phyloP scores from a whole-genome alignment of 768 basidiomycete genomes.

The Auricularia auricula-judae region DNA sequence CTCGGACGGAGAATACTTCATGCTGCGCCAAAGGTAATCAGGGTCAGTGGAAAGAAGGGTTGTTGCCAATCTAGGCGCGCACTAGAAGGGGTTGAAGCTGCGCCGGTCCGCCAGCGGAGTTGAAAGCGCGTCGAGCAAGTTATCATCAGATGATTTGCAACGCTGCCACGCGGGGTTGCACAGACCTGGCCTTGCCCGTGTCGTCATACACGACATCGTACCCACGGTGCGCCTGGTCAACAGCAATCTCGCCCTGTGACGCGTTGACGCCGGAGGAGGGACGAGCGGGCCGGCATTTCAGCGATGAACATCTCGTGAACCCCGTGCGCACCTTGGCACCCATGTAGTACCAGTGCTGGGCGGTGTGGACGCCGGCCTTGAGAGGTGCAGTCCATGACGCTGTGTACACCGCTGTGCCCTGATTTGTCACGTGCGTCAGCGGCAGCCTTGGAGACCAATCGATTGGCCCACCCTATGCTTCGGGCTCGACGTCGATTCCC shows the following conservation, averaged over 20 bases:
- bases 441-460: no score
- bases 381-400: constrained; percentile 92
- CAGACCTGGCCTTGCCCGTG: constrained; percentile 44
- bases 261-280: background rate
- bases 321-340: constrained; percentile 57
- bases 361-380: constrained; percentile 80
- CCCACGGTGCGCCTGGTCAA: constrained; percentile 90
- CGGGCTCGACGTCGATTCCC: constrained; percentile 69
- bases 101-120: constrained; percentile 1
- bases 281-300: constrained; percentile 6
- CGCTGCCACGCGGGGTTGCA: background rate
- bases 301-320: background rate
- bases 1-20: constrained; percentile 91
- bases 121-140: background rate
- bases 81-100: constrained; percentile 82
- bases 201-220: constrained; percentile 85
- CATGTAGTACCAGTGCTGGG: constrained; percentile 94
- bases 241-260: constrained; percentile 72
- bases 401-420: constrained; percentile 83
- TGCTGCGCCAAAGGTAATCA: constrained; percentile 32
- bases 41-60: background rate
- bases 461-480: constrained; percentile 33
- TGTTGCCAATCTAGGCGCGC: constrained; percentile 21
- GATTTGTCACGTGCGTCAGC: background rate
- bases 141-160: background rate